These are phyloP conservation scores for Cryomyces antarcticus DNA, from an alignment of 495 filamentous ascomycete species.

Conservation along the genomic window DNA sequence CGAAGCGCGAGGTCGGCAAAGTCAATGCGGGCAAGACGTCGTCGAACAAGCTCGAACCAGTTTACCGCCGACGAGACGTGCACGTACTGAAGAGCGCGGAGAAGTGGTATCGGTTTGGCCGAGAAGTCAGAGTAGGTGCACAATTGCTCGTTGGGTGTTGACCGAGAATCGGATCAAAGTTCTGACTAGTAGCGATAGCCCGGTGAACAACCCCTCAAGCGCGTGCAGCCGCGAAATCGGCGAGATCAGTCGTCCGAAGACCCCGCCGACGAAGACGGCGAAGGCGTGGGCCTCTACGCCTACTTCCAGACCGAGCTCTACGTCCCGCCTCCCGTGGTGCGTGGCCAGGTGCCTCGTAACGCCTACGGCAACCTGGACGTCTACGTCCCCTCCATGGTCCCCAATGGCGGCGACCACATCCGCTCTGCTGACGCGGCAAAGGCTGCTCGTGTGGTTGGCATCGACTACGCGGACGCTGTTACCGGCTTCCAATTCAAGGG, in stretches of 20 bases:
- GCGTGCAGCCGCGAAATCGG: conserved; percentile 3
- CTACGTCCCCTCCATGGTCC: conserved; percentile 85
- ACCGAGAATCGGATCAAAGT: neutral
- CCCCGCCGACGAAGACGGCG: conserved; percentile 10
- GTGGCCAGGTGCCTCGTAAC: conserved; percentile 67
- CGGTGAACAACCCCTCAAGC: conserved; percentile 60
- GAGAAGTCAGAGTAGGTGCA: conserved; percentile 36
- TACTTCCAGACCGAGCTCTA: conserved; percentile 59
- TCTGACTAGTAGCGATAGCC: conserved; percentile 5
- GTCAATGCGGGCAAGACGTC: conserved; percentile 45
- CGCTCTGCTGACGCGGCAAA: conserved; percentile 40
- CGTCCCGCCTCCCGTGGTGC: conserved; percentile 48
- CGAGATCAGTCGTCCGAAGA: conserved; percentile 1
- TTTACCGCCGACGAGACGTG: conserved; percentile 70
- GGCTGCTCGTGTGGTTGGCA: conserved; percentile 54
- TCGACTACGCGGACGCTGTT: conserved; percentile 79
- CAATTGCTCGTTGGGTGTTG: neutral
- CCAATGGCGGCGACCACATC: conserved; percentile 57
- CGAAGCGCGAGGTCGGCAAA: conserved; percentile 52
- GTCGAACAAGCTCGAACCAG: conserved; percentile 36
- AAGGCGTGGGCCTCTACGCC: conserved; percentile 43
- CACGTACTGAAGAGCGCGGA: conserved; percentile 51
- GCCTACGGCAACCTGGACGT: conserved; percentile 76
- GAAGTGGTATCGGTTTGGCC: conserved; percentile 72
- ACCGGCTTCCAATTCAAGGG: conserved; percentile 78